These are phyloP conservation scores for Scheffersomyces titani DNA, from an alignment of 1,139 yeast species.

Conservation along the genomic window DNA sequence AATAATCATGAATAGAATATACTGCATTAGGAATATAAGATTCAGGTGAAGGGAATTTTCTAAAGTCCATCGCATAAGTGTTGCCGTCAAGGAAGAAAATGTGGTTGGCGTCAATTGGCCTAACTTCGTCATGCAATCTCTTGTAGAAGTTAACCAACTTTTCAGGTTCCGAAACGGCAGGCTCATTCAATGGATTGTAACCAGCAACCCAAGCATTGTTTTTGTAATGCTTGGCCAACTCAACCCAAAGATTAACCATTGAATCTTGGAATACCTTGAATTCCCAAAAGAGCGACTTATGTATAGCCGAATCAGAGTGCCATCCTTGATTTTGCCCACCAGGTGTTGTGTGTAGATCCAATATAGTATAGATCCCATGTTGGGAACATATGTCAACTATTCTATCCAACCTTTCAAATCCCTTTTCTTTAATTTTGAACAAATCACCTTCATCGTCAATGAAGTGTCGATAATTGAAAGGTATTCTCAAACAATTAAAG, in stretches of 20 bases:
- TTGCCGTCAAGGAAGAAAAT: slow-evolving; percentile 48
- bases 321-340: slow-evolving; percentile 55
- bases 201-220: slow-evolving; percentile 49
- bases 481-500: slow-evolving; percentile 46
- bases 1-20: slow-evolving; percentile 47
- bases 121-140: slow-evolving; percentile 33
- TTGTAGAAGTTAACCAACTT: slow-evolving; percentile 38
- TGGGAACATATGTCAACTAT: slow-evolving; percentile 40
- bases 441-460: slow-evolving; percentile 40
- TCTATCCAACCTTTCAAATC: slow-evolving; percentile 41
- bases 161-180: slow-evolving; percentile 39
- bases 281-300: slow-evolving; percentile 47
- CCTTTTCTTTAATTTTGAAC: slow-evolving; percentile 35
- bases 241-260: slow-evolving; percentile 41
- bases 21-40: slow-evolving; percentile 36
- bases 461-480: slow-evolving; percentile 50
- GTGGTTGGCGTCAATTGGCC: slow-evolving; percentile 44
- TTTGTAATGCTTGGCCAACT: slow-evolving; percentile 40
- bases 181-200: slow-evolving; percentile 50
- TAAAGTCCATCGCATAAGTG: slow-evolving; percentile 49
- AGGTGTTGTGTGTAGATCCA: slow-evolving; percentile 48
- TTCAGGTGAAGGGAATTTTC: slow-evolving; percentile 37
- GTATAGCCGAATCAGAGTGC: slow-evolving; percentile 47
- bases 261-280: slow-evolving; percentile 46
- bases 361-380: slow-evolving; percentile 41